A percentile compares a stretch with the other conserved stretches of the same genome.
Evolutionary conservation across 441 rosid genomes (phyloP).

Genomic region (Manihot esculenta): DNA sequence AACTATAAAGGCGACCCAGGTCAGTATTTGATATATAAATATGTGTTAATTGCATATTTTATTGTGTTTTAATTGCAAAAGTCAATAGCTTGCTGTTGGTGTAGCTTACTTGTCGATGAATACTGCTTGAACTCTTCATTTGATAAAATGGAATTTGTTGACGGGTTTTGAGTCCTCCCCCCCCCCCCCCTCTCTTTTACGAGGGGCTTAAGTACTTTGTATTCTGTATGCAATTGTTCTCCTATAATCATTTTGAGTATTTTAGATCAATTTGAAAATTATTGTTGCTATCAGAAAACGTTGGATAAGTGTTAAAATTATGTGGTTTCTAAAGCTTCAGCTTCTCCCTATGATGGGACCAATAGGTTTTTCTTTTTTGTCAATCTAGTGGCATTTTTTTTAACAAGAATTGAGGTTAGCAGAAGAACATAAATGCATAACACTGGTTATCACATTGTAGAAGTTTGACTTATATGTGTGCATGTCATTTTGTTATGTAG

Average conservation of each 20-base stretch:
- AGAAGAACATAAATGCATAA: background rate
- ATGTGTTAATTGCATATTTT: background rate
- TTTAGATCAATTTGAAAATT: background rate
- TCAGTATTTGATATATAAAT: background rate
- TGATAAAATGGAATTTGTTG: too few species aligned
- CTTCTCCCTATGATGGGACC: too few species aligned
- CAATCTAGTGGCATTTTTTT: background rate
- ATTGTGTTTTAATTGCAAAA: background rate
- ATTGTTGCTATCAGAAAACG: background rate
- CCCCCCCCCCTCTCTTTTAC: too few species aligned
- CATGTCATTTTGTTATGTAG: background rate
- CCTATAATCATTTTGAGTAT: background rate
- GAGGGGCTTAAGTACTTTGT: background rate
- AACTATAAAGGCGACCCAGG: slow-evolving; percentile 26
- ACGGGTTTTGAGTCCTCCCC: background rate
- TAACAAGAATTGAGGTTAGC: background rate
- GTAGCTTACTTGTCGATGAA: background rate
- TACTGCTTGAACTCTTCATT: too few species aligned
- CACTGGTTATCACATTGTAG: background rate
- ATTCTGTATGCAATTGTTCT: background rate
- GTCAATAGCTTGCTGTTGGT: background rate
- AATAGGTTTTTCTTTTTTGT: too few species aligned
- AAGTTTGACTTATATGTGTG: background rate
- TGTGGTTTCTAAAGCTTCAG: background rate
- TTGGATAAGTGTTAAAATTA: background rate